Conservation (phyloP, 192 early-diverging fungal species). For the Podila epicladia region DNA sequence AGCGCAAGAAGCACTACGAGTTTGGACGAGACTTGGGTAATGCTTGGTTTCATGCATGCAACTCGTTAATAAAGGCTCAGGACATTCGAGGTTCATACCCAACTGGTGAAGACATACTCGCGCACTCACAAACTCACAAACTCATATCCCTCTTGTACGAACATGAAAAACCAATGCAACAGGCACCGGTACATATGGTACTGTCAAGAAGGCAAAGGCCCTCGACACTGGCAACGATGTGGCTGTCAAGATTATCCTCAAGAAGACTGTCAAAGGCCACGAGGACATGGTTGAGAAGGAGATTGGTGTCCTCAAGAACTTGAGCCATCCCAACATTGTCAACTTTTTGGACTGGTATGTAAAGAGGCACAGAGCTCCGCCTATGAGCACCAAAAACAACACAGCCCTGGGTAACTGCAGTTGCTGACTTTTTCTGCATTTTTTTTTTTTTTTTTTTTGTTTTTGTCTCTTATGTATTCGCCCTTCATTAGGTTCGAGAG, state of each 20-base stretch:
- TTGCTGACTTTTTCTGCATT: neutral
- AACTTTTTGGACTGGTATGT: slow-evolving; percentile 83
- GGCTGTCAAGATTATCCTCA: slow-evolving; percentile 94
- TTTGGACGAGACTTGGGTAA: slow-evolving; percentile 69
- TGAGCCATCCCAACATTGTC: slow-evolving; percentile 92
- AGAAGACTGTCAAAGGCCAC: slow-evolving; percentile 81
- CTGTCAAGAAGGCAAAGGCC: slow-evolving; percentile 72
- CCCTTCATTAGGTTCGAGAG: slow-evolving; percentile 62
- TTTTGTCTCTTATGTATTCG: neutral
- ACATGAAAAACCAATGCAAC: too few species aligned
- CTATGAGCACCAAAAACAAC: too few species aligned
- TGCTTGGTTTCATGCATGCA: too few species aligned
- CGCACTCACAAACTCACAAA: too few species aligned
- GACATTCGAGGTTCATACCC: neutral
- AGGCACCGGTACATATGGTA: slow-evolving; percentile 78
- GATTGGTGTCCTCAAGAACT: slow-evolving; percentile 84
- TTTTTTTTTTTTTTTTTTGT: neutral
- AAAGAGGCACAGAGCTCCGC: neutral
- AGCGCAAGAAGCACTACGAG: slow-evolving; percentile 74
- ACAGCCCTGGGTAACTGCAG: too few species aligned
- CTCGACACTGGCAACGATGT: slow-evolving; percentile 80
- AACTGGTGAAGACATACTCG: too few species aligned
- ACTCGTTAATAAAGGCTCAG: neutral
- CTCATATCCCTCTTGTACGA: too few species aligned
- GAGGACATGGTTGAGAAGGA: slow-evolving; percentile 93